Evolutionary conservation across 768 basidiomycete genomes (phyloP), one percentile per base, ranked within the genome.

Genomic region (Pulveroboletus sp.): DNA sequence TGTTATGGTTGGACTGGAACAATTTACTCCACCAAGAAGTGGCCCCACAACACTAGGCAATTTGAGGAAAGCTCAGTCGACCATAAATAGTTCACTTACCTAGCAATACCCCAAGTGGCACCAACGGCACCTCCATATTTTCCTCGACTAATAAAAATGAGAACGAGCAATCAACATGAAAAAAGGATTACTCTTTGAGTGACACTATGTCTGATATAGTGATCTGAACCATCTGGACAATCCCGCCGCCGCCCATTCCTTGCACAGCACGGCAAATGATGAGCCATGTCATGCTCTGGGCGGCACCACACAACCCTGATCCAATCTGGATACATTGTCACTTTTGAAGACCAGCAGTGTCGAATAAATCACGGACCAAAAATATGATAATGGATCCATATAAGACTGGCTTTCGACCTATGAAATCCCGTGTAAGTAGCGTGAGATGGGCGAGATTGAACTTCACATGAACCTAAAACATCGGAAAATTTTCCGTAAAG

Each of bases 401-500:
- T 41, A 76, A 54, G n/a, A 72, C 49, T 40, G 56, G 57, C 45
- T 74, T 76, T 20, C 72, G 65, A 20, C 72, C 73, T 67, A 26
- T 19, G n/a, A 32, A 43, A 14, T 7, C 32, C 13, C 3, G 19
- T 24, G 13, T 49, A 26, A 49, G 36, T 9, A 22, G 19, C 27
- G 37, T 16, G 7, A 31, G 6, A 34, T 30, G 31, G 49, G 23
- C 4, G 10, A 36, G 3, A 31, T 43, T 12, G 29, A 13, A 56
- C 24, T 30, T 14, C 6, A 51, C 38, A 43, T 47, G 36, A 27
- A 59, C 73, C 74, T 23, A 72, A 17, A 16, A 78, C 68, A 40
- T 75, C 66, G 3, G 74, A 74, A 0, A 76, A 45, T 52, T 78
- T 77, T n/a, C 76, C 78, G 43, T 80, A 80, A 11, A 76, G 20